phyloP scores from a whole-genome alignment of 192 early-diverging fungal genomes.

The Allomyces macrogynus region DNA sequence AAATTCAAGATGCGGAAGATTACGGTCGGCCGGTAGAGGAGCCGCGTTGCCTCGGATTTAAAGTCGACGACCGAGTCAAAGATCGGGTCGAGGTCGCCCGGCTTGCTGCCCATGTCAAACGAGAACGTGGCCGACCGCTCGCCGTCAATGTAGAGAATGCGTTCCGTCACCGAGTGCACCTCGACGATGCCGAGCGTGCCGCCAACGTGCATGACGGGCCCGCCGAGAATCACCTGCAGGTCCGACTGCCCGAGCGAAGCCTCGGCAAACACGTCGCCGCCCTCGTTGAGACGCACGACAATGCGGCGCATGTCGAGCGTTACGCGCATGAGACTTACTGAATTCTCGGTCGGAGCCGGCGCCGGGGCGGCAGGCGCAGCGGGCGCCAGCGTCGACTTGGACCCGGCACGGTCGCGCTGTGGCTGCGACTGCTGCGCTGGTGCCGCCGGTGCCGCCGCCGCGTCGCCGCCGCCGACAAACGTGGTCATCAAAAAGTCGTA shows the following conservation, averaged over 20 bases:
- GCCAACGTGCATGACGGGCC: constrained; percentile 32
- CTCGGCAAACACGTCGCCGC: constrained; percentile 53
- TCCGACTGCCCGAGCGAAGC: constrained; percentile 48
- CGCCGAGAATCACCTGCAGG: constrained; percentile 39
- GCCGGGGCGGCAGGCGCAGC: background rate
- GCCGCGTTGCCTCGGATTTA: constrained; percentile 52
- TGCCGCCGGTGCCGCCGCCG: constrained; percentile 7
- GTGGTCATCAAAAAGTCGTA: constrained; percentile 69
- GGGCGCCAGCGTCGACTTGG: background rate
- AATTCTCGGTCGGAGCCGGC: constrained; percentile 1
- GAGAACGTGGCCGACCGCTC: constrained; percentile 71
- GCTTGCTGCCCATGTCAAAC: constrained; percentile 58
- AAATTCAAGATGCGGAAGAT: constrained; percentile 50
- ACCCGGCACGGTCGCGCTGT: background rate
- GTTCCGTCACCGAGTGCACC: background rate
- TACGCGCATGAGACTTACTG: constrained; percentile 41
- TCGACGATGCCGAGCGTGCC: constrained; percentile 39
- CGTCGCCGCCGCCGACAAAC: constrained; percentile 20
- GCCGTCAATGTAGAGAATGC: constrained; percentile 53
- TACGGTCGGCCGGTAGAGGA: constrained; percentile 62
- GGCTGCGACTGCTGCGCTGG: background rate
- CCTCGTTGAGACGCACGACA: constrained; percentile 61
- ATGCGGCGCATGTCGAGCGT: constrained; percentile 56
- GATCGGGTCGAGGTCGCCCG: constrained; percentile 44
- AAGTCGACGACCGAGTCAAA: constrained; percentile 63